Base-by-base conservation (phyloP, 768 basidiomycete species). In the Guyanaporus albipodus region DNA sequence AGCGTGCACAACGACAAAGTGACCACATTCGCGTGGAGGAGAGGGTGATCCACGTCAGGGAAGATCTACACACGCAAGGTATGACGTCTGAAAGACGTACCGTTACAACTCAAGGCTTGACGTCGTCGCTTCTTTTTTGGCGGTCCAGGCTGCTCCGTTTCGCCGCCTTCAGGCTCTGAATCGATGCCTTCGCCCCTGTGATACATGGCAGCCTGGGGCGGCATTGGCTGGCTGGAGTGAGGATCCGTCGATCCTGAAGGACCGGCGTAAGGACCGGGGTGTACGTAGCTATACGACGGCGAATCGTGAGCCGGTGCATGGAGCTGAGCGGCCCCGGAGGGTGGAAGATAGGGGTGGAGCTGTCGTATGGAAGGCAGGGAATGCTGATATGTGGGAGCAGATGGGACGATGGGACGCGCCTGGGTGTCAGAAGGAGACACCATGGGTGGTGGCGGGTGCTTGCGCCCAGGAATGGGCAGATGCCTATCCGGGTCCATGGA, bases 61-160 rank as follows among this genome's bases (percentile, higher is more conserved):
- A 46, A 19, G 50, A 48, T 55, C 52, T 50, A 48, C 54, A 57
- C 56, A 50, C 54, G 58, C 56, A 50, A 46, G 38, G 43, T 52
- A 50, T 54, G 55, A 55, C 46, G 39, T 44, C 2, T 23, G 22
- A 44, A 46, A 34, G 34, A 69, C 76, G 70, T 63, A 88, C 87
- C 87, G 43, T 87, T 91, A 66, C 88, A 91, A 61, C 87, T 91
- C 55, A 91, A 68, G 31, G 88, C 87, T 62, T 91, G 87, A 36
- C 88, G 71, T 42, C 88, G 74, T 42, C 88, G 73, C 67, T 88
- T 91, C 78, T 89, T 89, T 74, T 89, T 90, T 14, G 81, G 81
- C 14, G 81, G 86, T 33, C 74, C 75, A 40, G 73, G 76, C 11
- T 65, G 62, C 36, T 75, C 75, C 9, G 72, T 66, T 34, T 73